These are phyloP conservation scores for Penicillium soppii DNA, from an alignment of 495 filamentous ascomycete genomes.

Conservation along the genomic window DNA sequence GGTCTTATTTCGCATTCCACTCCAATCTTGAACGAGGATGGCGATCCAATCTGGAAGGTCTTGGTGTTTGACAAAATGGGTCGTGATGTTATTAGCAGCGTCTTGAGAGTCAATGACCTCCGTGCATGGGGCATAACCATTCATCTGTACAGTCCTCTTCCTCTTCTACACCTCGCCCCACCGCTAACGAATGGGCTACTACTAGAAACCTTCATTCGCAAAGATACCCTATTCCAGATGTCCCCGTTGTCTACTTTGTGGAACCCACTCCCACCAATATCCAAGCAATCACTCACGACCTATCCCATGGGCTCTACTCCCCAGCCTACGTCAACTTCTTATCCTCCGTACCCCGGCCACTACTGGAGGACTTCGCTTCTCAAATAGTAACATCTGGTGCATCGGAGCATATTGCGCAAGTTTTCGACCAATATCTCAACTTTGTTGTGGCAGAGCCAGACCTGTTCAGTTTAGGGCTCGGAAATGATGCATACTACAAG, in stretches of 20 bases:
- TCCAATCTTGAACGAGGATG: conserved; percentile 82
- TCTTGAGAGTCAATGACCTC: conserved; percentile 89
- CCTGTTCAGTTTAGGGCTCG: conserved; percentile 88
- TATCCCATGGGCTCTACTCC: conserved; percentile 84
- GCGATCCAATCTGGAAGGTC: conserved; percentile 78
- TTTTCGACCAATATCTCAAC: conserved; percentile 97
- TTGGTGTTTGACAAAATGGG: conserved; percentile 69
- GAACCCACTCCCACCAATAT: conserved; percentile 84
- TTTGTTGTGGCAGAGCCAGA: conserved; percentile 96
- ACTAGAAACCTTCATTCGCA: conserved; percentile 74
- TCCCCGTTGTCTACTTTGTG: conserved; percentile 92
- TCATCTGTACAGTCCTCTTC: conserved; percentile 65
- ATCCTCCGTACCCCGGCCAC: conserved; percentile 84
- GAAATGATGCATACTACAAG: conserved; percentile 88
- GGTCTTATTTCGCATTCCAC: conserved; percentile 65
- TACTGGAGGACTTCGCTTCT: conserved; percentile 93
- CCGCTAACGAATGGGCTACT: conserved; percentile 11
- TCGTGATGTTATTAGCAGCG: conserved; percentile 85
- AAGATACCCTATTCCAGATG: conserved; percentile 91
- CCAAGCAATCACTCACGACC: conserved; percentile 78
- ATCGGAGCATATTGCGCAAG: conserved; percentile 82
- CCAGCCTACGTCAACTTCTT: conserved; percentile 97
- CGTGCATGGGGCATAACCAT: conserved; percentile 93
- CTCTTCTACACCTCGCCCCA: not conserved
- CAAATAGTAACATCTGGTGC: conserved; percentile 82